These are phyloP conservation scores for Aspergillus ochraceus DNA, from an alignment of 2,329 filamentous ascomycete genomes.

Conservation along the genomic window DNA sequence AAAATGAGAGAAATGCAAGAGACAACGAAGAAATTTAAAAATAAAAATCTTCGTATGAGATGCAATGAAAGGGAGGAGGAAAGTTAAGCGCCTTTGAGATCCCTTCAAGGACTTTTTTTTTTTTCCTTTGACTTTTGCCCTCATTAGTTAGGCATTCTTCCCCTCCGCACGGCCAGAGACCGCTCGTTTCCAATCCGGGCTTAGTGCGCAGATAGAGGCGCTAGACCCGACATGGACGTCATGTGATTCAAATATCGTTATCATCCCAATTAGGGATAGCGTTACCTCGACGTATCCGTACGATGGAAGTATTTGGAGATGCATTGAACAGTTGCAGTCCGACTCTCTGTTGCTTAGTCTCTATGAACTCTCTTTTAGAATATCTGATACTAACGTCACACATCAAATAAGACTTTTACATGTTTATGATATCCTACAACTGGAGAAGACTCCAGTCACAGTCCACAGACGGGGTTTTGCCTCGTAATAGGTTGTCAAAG, in stretches of 20 bases:
- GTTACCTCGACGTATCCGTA: neutral
- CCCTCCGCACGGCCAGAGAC: constrained; percentile 10
- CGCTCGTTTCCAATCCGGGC: constrained; percentile 13
- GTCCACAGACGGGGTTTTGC: no score
- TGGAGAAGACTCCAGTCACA: no score
- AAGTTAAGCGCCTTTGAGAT: constrained; percentile 16
- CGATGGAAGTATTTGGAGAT: neutral
- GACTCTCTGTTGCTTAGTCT: no score
- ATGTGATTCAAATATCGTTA: constrained; percentile 27
- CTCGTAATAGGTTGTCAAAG: no score
- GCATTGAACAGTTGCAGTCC: no score
- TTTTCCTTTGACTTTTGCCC: constrained; percentile 25
- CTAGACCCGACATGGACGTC: constrained; percentile 21
- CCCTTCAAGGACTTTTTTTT: constrained; percentile 24
- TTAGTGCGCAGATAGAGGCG: constrained; percentile 1
- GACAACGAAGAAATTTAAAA: neutral
- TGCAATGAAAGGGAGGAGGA: constrained; percentile 7
- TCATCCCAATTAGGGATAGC: constrained; percentile 25
- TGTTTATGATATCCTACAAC: no score
- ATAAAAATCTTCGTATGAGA: neutral
- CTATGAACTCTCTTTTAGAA: no score
- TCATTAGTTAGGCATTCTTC: constrained; percentile 31
- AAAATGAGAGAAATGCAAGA: constrained; percentile 3
- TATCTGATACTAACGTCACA: no score
- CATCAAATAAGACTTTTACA: no score